Evolutionary conservation across 2,329 filamentous ascomycete genomes (phyloP).

Genomic region (Zasmidium angulare): DNA sequence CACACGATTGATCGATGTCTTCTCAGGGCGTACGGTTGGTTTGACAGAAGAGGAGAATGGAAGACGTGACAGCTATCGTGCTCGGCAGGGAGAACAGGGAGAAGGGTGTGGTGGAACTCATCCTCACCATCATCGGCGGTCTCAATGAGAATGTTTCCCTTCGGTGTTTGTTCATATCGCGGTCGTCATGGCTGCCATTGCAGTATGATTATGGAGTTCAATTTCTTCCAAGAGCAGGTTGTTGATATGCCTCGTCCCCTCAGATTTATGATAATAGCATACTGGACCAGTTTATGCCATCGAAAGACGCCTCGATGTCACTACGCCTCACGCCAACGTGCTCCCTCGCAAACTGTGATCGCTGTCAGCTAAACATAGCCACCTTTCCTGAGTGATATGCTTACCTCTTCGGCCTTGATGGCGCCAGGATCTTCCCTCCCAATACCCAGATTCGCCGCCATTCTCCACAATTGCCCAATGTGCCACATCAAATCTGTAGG

Average conservation of each 20-base stretch:
- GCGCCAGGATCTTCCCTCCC: not conserved
- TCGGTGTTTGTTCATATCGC: no score
- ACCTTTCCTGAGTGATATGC: not conserved
- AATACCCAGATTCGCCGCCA: not conserved
- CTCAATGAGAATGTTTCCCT: not conserved
- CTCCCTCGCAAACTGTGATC: not conserved
- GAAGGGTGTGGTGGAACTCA: not conserved
- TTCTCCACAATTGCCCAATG: not conserved
- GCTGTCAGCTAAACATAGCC: not conserved
- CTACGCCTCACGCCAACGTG: not conserved
- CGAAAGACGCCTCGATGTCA: not conserved
- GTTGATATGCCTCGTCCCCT: not conserved
- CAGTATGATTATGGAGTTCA: no score
- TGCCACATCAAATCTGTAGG: not conserved
- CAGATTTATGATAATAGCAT: not conserved
- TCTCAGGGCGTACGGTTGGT: not conserved
- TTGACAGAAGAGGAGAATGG: not conserved
- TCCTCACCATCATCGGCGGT: not conserved
- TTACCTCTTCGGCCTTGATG: not conserved
- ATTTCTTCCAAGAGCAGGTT: no score
- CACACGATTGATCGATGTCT: constrained; percentile 2
- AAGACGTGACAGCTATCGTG: not conserved
- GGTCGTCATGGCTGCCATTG: no score
- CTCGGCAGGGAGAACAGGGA: not conserved
- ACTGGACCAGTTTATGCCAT: not conserved